Conservation (phyloP, 2,329 filamentous ascomycete genomes). For the Hypomyces perniciosus region DNA sequence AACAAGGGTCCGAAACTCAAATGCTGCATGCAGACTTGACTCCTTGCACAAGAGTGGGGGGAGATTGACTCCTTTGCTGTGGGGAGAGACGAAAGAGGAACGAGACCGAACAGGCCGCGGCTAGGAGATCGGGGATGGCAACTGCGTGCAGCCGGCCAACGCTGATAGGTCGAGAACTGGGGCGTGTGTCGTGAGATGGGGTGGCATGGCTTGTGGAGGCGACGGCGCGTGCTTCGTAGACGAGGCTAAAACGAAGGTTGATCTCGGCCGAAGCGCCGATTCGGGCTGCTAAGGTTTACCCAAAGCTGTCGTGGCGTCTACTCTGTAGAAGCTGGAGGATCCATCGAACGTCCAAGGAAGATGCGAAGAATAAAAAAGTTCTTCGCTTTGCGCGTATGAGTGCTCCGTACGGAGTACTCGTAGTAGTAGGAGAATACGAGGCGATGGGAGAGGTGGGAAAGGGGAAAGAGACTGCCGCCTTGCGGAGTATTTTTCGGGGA, state of each 20-base stretch:
- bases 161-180: constrained; percentile 2
- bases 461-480: too few relatives aligned
- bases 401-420: too few relatives aligned
- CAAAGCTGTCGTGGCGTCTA: neutral
- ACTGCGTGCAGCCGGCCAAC: constrained; percentile 4
- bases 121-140: neutral
- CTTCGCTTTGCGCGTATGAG: neutral
- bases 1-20: neutral
- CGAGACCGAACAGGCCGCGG: neutral
- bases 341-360: too few relatives aligned
- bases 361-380: too few relatives aligned
- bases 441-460: too few relatives aligned
- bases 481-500: too few relatives aligned
- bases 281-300: constrained; percentile 5
- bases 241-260: neutral
- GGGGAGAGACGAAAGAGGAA: neutral
- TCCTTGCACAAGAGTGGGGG: neutral
- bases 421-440: too few relatives aligned
- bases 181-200: neutral
- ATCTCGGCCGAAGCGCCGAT: constrained; percentile 9
- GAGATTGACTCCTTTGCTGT: neutral
- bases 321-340: neutral
- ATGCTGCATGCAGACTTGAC: neutral
- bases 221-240: neutral
- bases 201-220: neutral